These are phyloP conservation scores for Sarocladiaceae sp. DNA, from an alignment of 2,329 filamentous ascomycete genomes.

Conservation along the genomic window DNA sequence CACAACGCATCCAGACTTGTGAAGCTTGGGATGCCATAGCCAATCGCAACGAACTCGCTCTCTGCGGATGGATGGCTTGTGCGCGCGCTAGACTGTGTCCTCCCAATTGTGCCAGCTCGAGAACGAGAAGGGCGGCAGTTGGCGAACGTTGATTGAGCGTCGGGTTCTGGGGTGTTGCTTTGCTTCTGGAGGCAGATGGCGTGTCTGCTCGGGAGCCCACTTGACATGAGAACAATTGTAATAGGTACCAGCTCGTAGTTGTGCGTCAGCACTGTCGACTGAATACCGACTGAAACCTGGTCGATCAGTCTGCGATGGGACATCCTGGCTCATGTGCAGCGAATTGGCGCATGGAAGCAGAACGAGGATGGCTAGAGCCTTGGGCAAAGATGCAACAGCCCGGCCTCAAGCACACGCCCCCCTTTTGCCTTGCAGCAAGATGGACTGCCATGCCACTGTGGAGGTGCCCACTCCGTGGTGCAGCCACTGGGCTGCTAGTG, in stretches of 20 bases:
- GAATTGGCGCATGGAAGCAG: background rate
- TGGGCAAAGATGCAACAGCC: background rate
- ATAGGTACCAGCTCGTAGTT: no score
- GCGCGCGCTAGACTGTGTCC: background rate
- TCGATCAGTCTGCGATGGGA: background rate
- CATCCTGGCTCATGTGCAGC: background rate
- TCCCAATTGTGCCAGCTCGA: background rate
- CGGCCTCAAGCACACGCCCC: constrained; percentile 1
- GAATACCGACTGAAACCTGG: background rate
- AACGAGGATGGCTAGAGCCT: background rate
- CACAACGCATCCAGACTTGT: background rate
- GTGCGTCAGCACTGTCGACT: background rate
- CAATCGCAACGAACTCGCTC: background rate
- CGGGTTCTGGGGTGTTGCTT: background rate
- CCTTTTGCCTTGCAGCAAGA: background rate
- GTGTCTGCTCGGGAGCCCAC: no score
- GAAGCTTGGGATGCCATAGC: background rate
- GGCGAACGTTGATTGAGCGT: constrained; percentile 5
- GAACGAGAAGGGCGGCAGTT: background rate
- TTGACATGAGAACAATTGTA: background rate
- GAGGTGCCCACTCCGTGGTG: background rate
- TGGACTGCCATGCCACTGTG: background rate
- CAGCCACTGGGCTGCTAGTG: background rate
- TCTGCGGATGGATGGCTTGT: background rate
- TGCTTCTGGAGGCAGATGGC: background rate